A percentile compares a stretch with the other conserved stretches of the same genome.
Evolutionary conservation across 2,329 filamentous ascomycete genomes (phyloP).

Genomic region (Coniochaeta hoffmannii): DNA sequence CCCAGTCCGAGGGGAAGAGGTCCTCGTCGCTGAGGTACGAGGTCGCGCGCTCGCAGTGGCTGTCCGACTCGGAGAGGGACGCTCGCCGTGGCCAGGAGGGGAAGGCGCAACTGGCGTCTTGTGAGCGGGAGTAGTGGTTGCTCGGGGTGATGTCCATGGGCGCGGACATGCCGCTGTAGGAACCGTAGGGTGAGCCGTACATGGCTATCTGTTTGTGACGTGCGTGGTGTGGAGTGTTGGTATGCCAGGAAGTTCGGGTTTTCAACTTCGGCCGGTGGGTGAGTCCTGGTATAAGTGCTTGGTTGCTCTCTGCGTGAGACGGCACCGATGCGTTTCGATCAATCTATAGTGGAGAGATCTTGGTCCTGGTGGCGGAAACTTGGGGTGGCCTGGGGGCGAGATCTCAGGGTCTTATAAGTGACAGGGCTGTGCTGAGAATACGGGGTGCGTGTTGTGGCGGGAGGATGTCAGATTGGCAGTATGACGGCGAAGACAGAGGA

Average conservation of each 20-base stretch:
- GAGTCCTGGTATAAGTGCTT: constrained; percentile 1
- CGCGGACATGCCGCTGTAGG: constrained; percentile 40
- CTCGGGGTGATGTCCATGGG: constrained; percentile 39
- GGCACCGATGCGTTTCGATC: background rate
- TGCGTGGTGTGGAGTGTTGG: background rate
- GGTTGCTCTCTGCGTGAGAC: constrained; percentile 9
- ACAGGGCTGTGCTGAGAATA: background rate
- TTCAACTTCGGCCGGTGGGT: constrained; percentile 2
- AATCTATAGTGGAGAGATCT: background rate
- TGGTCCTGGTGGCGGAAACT: background rate
- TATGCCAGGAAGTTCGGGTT: background rate
- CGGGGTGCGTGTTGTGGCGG: background rate
- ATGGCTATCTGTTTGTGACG: constrained; percentile 22
- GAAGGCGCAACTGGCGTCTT: constrained; percentile 44
- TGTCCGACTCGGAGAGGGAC: constrained; percentile 36
- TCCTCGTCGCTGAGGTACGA: constrained; percentile 59
- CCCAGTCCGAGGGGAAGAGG: constrained; percentile 43
- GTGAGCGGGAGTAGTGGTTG: constrained; percentile 26
- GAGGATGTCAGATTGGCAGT: background rate
- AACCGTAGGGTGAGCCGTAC: constrained; percentile 36
- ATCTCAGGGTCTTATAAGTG: background rate
- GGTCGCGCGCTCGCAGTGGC: constrained; percentile 36
- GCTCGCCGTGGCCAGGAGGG: constrained; percentile 52
- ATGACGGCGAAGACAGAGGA: background rate
- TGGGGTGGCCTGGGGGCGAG: background rate